Conservation (phyloP, 2,329 filamentous ascomycete species). For the Aspergillus piperis region DNA sequence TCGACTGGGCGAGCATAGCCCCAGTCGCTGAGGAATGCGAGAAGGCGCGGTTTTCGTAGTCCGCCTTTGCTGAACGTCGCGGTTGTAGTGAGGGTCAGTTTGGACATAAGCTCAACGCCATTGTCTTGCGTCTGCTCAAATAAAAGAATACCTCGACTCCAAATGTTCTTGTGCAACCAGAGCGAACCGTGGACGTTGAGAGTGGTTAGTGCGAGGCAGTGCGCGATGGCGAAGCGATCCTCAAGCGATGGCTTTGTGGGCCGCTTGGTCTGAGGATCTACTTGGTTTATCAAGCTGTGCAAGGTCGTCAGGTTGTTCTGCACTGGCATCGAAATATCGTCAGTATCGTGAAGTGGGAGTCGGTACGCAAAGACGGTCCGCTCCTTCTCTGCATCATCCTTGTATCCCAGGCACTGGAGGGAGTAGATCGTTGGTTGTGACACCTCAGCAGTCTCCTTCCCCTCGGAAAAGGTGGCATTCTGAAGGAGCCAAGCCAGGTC, state of each 20-base stretch:
- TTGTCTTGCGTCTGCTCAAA: slow-evolving; percentile 19
- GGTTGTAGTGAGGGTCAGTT: background rate
- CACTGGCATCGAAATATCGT: background rate
- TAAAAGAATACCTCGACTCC: slow-evolving; percentile 32
- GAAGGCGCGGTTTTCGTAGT: background rate
- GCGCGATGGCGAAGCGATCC: slow-evolving; percentile 29
- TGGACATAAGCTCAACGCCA: slow-evolving; percentile 7
- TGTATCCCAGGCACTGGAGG: slow-evolving; percentile 30
- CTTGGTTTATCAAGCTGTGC: slow-evolving; percentile 25
- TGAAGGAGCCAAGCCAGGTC: slow-evolving; percentile 32
- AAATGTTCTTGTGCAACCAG: slow-evolving; percentile 35
- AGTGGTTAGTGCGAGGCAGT: slow-evolving; percentile 29
- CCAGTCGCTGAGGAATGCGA: slow-evolving; percentile 31
- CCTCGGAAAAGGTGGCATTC: slow-evolving; percentile 26
- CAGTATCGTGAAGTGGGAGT: slow-evolving; percentile 16
- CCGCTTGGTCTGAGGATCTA: slow-evolving; percentile 20
- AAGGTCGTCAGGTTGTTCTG: slow-evolving; percentile 16
- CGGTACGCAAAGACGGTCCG: slow-evolving; percentile 29
- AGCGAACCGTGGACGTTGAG: slow-evolving; percentile 29
- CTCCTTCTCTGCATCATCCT: slow-evolving; percentile 28
- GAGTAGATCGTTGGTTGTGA: slow-evolving; percentile 32
- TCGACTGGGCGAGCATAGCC: slow-evolving; percentile 28
- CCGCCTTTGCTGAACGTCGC: background rate
- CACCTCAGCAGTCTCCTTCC: background rate
- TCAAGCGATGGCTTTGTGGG: slow-evolving; percentile 18